phyloP scores from a whole-genome alignment of 1,284 basidiomycete genomes.

The Coriolopsis trogii region DNA sequence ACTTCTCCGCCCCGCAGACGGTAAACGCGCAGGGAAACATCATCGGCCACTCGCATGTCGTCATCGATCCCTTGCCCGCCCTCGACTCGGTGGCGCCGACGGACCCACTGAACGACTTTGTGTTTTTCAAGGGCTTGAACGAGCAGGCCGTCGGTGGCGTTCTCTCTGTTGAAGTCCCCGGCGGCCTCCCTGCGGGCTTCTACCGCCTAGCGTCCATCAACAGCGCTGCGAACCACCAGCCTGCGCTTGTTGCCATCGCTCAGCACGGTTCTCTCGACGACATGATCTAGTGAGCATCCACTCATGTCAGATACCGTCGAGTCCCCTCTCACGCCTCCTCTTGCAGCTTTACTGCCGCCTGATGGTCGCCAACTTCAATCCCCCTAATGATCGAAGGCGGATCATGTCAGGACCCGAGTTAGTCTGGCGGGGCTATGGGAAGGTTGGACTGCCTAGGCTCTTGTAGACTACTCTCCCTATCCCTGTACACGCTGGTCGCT shows the following conservation, averaged over 20 bases:
- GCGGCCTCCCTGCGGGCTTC: slow-evolving; percentile 56
- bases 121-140: slow-evolving; percentile 73
- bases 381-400: too few species aligned
- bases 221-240: slow-evolving; percentile 62
- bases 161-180: slow-evolving; percentile 55
- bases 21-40: slow-evolving; percentile 53
- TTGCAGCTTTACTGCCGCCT: slow-evolving; percentile 18
- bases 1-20: slow-evolving; percentile 59
- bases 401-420: too few species aligned
- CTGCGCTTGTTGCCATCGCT: slow-evolving; percentile 46
- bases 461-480: too few species aligned
- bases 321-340: neutral
- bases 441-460: too few species aligned
- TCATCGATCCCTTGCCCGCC: slow-evolving; percentile 57
- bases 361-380: too few species aligned
- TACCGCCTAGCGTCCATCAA: slow-evolving; percentile 59
- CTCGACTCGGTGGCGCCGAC: slow-evolving; percentile 55
- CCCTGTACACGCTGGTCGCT: too few species aligned
- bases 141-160: slow-evolving; percentile 47
- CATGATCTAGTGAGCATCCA: slow-evolving; percentile 39
- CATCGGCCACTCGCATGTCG: slow-evolving; percentile 64
- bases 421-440: too few species aligned
- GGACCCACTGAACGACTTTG: slow-evolving; percentile 56
- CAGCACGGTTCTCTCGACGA: slow-evolving; percentile 51
- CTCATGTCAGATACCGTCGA: neutral